Evolutionary conservation across 768 basidiomycete genomes (phyloP).

Genomic region (Suillus placidus): DNA sequence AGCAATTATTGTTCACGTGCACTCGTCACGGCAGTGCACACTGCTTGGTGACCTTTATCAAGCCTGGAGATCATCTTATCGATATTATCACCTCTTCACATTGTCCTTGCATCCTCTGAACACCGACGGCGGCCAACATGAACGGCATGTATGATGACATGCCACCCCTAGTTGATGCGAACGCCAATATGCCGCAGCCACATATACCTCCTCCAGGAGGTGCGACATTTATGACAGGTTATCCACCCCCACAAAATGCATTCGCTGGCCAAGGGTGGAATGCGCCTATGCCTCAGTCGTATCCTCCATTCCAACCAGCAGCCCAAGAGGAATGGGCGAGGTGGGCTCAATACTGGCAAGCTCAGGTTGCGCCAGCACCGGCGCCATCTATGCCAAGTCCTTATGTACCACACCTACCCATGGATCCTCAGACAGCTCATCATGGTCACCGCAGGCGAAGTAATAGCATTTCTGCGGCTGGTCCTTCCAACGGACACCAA

Average conservation of each 20-base stretch:
- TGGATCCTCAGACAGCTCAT: constrained; percentile 10
- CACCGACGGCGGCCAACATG: constrained; percentile 18
- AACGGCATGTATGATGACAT: constrained; percentile 24
- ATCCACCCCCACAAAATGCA: constrained; percentile 18
- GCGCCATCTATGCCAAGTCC: constrained; percentile 29
- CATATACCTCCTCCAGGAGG: constrained; percentile 30
- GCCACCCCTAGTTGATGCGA: constrained; percentile 29
- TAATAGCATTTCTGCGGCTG: constrained; percentile 7
- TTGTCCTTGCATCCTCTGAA: constrained; percentile 23
- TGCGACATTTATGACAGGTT: constrained; percentile 18
- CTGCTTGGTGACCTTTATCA: background rate
- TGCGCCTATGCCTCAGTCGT: background rate
- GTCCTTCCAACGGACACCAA: constrained; percentile 17
- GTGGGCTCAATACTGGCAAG: constrained; percentile 12
- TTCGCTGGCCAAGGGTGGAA: constrained; percentile 18
- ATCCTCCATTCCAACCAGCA: constrained; percentile 6
- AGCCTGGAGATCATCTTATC: background rate
- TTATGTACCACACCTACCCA: constrained; percentile 30
- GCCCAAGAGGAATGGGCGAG: constrained; percentile 10
- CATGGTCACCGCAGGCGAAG: constrained; percentile 10
- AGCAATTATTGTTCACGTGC: background rate
- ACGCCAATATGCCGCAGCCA: constrained; percentile 6
- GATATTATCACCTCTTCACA: constrained; percentile 1
- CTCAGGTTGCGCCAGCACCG: constrained; percentile 15
- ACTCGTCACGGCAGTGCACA: background rate